phyloP scores from a whole-genome alignment of 2,329 filamentous ascomycete species.

The Diaporthe vaccinii region DNA sequence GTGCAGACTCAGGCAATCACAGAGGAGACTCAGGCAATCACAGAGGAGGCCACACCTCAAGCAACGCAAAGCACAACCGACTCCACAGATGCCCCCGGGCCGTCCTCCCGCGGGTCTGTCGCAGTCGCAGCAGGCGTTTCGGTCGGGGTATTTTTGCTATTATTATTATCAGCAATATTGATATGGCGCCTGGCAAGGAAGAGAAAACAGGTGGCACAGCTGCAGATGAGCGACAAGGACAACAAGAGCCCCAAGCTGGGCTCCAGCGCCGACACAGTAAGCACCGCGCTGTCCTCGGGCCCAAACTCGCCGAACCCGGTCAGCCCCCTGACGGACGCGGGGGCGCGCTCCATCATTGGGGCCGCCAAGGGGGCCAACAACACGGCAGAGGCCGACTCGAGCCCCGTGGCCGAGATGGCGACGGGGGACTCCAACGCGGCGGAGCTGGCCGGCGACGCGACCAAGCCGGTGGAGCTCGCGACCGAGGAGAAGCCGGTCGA shows the following conservation, averaged over 20 bases:
- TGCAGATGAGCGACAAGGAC: not conserved
- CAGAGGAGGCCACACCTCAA: not conserved
- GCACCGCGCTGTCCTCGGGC: not conserved
- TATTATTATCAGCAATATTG: constrained; percentile 3
- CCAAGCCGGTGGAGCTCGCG: constrained; percentile 21
- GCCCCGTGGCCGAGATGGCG: constrained; percentile 20
- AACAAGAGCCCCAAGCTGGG: not conserved
- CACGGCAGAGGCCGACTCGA: constrained; percentile 11
- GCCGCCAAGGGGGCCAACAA: not conserved
- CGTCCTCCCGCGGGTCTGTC: not conserved
- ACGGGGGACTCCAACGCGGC: constrained; percentile 11
- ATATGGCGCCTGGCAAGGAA: constrained; percentile 21
- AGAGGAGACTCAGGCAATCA: not conserved
- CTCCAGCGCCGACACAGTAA: constrained; percentile 20
- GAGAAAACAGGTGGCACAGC: constrained; percentile 2
- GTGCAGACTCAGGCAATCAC: not conserved
- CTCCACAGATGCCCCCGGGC: not conserved
- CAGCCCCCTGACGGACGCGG: constrained; percentile 5
- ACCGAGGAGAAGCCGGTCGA: constrained; percentile 20
- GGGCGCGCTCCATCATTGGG: not conserved
- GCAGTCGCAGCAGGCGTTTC: not conserved
- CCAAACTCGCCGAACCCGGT: constrained; percentile 9
- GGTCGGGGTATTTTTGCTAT: not conserved
- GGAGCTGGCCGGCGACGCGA: constrained; percentile 22
- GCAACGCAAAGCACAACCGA: not conserved